Conservation (phyloP, 2,329 filamentous ascomycete genomes). For the Aspergillus sojae region DNA sequence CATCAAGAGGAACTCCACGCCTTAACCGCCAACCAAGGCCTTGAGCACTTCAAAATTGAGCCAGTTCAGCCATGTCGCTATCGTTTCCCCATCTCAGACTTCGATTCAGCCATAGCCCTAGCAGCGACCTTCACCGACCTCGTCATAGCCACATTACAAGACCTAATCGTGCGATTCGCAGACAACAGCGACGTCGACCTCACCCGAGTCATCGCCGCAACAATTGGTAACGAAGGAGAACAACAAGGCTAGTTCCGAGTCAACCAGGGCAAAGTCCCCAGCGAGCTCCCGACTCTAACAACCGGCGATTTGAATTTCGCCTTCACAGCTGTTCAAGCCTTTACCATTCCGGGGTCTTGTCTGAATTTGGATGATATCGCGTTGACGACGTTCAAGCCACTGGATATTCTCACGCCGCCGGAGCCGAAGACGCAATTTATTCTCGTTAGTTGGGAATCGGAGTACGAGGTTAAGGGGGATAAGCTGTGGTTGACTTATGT, state of each 20-base stretch:
- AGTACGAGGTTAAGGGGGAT: neutral
- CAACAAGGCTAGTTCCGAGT: neutral
- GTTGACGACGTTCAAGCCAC: neutral
- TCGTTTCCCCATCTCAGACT: neutral
- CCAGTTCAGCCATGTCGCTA: neutral
- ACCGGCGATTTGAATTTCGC: neutral
- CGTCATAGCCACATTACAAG: conserved; percentile 63
- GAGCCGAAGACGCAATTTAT: neutral
- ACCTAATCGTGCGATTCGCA: neutral
- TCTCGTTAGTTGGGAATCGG: neutral
- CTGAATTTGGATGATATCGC: neutral
- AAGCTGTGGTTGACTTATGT: neutral
- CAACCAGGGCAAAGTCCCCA: neutral
- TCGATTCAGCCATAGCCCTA: neutral
- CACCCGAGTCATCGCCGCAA: neutral
- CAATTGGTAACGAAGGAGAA: neutral
- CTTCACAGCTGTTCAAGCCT: neutral
- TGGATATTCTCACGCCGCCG: neutral
- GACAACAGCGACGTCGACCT: neutral
- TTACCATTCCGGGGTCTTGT: neutral
- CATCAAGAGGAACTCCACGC: neutral
- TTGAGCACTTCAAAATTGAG: neutral
- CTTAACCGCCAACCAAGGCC: neutral
- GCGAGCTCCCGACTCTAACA: neutral
- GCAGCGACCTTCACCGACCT: conserved; percentile 55